Evolutionary conservation across 148 eudicot species (phyloP).

Genomic region (Dysphania ambrosioides): DNA sequence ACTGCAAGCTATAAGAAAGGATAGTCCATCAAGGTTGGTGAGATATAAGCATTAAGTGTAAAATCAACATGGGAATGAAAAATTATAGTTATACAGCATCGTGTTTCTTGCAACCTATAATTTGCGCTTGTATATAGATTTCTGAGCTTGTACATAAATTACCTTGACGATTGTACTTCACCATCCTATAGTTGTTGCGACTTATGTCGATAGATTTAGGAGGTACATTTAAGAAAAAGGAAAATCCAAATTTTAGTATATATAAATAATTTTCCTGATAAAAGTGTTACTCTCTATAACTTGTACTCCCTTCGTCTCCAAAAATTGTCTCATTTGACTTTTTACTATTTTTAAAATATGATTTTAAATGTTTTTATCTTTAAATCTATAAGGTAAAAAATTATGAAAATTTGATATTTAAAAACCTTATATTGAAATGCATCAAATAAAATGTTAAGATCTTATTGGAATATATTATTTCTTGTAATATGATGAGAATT

Average conservation of each 20-base stretch:
- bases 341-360: too few species aligned
- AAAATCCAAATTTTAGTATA: neutral
- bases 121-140: neutral
- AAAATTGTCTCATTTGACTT: too few species aligned
- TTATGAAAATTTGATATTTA: too few species aligned
- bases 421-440: too few species aligned
- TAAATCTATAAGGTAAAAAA: too few species aligned
- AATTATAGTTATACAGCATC: neutral
- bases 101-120: neutral
- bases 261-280: neutral
- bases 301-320: too few species aligned
- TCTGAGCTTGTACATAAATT: slow-evolving; percentile 22
- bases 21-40: neutral
- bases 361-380: too few species aligned
- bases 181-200: neutral
- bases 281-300: too few species aligned
- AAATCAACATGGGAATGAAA: neutral
- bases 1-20: neutral
- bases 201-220: slow-evolving; percentile 8
- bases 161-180: neutral
- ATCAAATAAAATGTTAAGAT: too few species aligned
- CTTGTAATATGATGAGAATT: too few species aligned
- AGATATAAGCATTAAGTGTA: neutral
- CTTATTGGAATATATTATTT: too few species aligned
- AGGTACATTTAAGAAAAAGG: neutral